phyloP scores from a whole-genome alignment of 495 filamentous ascomycete species.

The Talaromyces ruber region DNA sequence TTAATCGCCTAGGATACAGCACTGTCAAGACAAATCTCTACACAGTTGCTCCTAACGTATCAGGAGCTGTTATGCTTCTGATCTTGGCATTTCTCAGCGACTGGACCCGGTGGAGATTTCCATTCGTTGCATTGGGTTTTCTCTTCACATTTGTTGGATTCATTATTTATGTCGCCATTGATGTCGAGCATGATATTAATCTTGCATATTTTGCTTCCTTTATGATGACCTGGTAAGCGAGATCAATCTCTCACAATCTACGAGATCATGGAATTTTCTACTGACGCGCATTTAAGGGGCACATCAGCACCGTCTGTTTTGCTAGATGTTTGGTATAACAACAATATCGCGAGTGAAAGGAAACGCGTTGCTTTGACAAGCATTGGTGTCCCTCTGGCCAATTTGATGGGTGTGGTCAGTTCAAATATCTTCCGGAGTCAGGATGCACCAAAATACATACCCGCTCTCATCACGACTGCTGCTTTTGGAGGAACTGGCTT shows the following conservation, averaged over 20 bases:
- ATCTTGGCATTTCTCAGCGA: slow-evolving; percentile 51
- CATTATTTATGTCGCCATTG: slow-evolving; percentile 52
- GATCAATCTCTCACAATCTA: slow-evolving; percentile 8
- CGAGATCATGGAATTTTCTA: not conserved
- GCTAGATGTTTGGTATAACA: slow-evolving; percentile 49
- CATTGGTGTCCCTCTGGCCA: slow-evolving; percentile 57
- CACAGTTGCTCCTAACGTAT: slow-evolving; percentile 53
- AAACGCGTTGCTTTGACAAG: slow-evolving; percentile 52
- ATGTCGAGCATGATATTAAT: slow-evolving; percentile 39
- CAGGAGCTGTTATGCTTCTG: slow-evolving; percentile 51
- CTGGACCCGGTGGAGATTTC: slow-evolving; percentile 45
- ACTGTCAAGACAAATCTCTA: slow-evolving; percentile 57
- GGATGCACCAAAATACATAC: slow-evolving; percentile 54
- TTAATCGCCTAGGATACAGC: slow-evolving; percentile 42
- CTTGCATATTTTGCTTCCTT: slow-evolving; percentile 57
- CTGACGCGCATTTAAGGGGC: slow-evolving; percentile 10
- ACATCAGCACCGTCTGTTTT: slow-evolving; percentile 25
- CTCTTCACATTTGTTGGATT: slow-evolving; percentile 57
- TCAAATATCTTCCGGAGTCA: slow-evolving; percentile 54
- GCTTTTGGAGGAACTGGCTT: slow-evolving; percentile 52
- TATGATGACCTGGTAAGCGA: slow-evolving; percentile 53
- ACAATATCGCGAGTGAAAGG: slow-evolving; percentile 59
- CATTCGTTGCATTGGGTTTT: slow-evolving; percentile 55
- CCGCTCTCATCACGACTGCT: slow-evolving; percentile 55
- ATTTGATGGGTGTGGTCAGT: slow-evolving; percentile 56